Evolutionary conservation across 805 yeast species (phyloP), one percentile per base, ranked within the genome.

Genomic region (Lipomyces yamadae): DNA sequence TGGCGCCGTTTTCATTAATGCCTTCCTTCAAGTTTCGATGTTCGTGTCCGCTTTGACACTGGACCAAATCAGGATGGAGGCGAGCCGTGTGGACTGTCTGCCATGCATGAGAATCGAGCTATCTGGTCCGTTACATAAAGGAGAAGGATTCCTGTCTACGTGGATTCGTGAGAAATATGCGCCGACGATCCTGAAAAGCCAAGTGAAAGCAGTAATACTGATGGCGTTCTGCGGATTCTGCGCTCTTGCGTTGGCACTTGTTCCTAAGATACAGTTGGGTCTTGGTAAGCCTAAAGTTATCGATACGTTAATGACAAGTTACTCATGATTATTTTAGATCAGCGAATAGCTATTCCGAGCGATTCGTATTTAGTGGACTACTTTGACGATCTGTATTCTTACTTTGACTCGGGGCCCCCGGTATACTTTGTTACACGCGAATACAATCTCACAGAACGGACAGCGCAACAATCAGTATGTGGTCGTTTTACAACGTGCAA

Each of bases 381-480:
- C 76, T 94, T 91, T 79, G 81, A 88, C 70, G 91, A 93, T 62
- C 81, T 92, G 2, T 90, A 88, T 75, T 77, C 82, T 1, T 90
- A 87, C 74, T 81, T 94, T 67, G 88, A 89, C 66, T 90, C 90
- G 6, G 99, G 98, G 0, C 97, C 99, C 0, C 99, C 99, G 0
- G 83, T 91, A 0, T 95, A 90, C 74, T 89, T 92, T 77, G 92
- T 95, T 32, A 86, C 91, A n/a, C 84, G 85, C 56, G 87, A 85
- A 61, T 74, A 86, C 58, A 88, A 91, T 72, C 81, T 90, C 4
- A 90, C 94, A 0, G 65, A 77, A 13, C 79, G 90, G 58, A 78
- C 71, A 1, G 83, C 82, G 58, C 99, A 94, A 76, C 89, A 88
- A 72, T 81, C 85, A 64, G 73, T 95, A 0, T 94, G 99, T 78